Evolutionary conservation across 257 asterid genomes (phyloP).

Genomic region (Paulownia fortunei): DNA sequence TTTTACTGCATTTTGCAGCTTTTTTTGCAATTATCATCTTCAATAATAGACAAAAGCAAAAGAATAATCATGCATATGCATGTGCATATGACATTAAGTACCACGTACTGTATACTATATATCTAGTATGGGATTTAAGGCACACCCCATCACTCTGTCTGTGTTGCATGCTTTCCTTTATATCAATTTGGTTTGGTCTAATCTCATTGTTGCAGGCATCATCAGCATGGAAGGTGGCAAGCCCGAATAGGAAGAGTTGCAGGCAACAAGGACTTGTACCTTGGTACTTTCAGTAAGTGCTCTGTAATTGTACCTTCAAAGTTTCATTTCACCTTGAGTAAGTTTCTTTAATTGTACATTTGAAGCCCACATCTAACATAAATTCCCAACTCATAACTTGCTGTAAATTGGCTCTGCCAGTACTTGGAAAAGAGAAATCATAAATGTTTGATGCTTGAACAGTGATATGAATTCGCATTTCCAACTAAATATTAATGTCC

Average conservation of each 20-base stretch:
- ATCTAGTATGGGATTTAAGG: conserved; percentile 38
- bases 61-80: conserved; percentile 39
- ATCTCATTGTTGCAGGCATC: conserved; percentile 67
- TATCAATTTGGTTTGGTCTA: conserved; percentile 43
- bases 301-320: conserved; percentile 16
- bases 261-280: conserved; percentile 98
- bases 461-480: background rate
- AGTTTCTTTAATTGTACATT: conserved; percentile 32
- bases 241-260: conserved; percentile 97
- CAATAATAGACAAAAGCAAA: conserved; percentile 39
- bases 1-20: conserved; percentile 36
- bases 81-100: conserved; percentile 29
- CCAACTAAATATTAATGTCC: background rate
- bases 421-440: conserved; percentile 6
- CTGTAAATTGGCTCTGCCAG: conserved; percentile 21
- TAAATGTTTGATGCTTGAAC: conserved; percentile 14
- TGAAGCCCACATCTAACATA: conserved; percentile 15
- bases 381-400: conserved; percentile 32
- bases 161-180: conserved; percentile 25
- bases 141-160: conserved; percentile 33
- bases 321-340: conserved; percentile 21
- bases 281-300: conserved; percentile 92
- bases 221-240: conserved; percentile 96
- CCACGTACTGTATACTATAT: conserved; percentile 19
- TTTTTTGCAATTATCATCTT: conserved; percentile 30